Evolutionary conservation across 805 yeast genomes (phyloP), one percentile per base, ranked within the genome.

Genomic region (Wickerhamomyces strasburgensis): DNA sequence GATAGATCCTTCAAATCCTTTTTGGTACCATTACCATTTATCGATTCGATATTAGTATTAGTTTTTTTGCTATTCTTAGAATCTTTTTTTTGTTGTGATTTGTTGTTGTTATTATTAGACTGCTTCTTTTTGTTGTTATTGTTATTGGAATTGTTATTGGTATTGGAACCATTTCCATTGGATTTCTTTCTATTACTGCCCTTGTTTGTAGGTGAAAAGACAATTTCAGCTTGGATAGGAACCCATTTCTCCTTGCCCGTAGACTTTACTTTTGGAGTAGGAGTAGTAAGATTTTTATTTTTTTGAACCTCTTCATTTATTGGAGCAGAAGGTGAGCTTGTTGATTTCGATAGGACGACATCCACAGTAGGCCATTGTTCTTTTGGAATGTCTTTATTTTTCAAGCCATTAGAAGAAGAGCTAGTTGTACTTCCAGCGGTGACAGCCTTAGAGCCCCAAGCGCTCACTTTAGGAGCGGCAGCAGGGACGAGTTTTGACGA

Each of bases 231-330:
- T 42, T 75, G 70, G 51, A 70, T 73, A 14, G 85, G 85, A 25
- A 78, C 68, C 86, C 86, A 80, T 51, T 80, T 82, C 46, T 75
- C 82, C 51, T 75, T 78, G 5, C 56, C 57, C 14, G 49, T 43
- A 14, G 46, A 36, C 37, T 50, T 51, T 13, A 38, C 48, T 27
- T 38, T 51, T 27, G 49, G 35, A 14, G 37, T 17, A 3, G 23
- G 18, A 11, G 34, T 13, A n/a, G 39, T 19, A 7, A 8, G 7
- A 8, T 7, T 21, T 7, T 21, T 21, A 11, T 7, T 21, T n/a
- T 29, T 29, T 17, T 37, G 36, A 7, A 10, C 13, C 11, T 30
- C 31, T 17, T 29, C 25, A 19, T 33, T 36, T 21, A 8, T 11
- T 5, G 34, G 18, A 5, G 35, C n/a, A 5, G 31, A 14, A 27